phyloP scores from a whole-genome alignment of 441 rosid genomes.

The Populus trichocarpa region DNA sequence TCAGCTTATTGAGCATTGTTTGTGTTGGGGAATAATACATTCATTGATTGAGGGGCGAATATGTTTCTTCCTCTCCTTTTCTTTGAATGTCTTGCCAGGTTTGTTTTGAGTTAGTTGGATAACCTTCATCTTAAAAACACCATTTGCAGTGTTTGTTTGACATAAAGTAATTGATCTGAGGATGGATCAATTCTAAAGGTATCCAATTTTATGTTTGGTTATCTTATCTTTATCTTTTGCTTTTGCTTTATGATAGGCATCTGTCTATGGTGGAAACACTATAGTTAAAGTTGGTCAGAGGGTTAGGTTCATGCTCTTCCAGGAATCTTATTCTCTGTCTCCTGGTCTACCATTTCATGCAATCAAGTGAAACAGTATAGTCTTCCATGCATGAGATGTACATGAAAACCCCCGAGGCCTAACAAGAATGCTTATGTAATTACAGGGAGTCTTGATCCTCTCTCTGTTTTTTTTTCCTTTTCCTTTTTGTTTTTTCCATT shows the following conservation, averaged over 20 bases:
- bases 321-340: slow-evolving; percentile 38
- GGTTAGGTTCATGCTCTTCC: slow-evolving; percentile 26
- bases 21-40: not conserved
- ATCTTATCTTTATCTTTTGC: not conserved
- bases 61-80: not conserved
- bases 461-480: slow-evolving; percentile 11
- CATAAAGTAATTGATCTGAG: not conserved
- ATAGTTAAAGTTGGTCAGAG: slow-evolving; percentile 11
- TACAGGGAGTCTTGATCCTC: not conserved
- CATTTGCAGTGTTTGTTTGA: not conserved
- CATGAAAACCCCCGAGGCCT: not conserved
- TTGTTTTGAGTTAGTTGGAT: not conserved
- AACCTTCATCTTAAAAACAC: not conserved
- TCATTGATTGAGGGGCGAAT: not conserved
- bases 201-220: not conserved
- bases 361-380: slow-evolving; percentile 18
- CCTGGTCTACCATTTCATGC: slow-evolving; percentile 28
- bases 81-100: not conserved
- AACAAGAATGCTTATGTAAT: not conserved
- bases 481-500: not conserved
- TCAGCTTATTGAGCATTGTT: not conserved
- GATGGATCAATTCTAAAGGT: not conserved
- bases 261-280: not conserved
- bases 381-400: slow-evolving; percentile 20
- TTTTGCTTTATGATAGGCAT: slow-evolving; percentile 14